Conservation (phyloP, 805 yeast genomes). For the Huiozyma sinensis region DNA sequence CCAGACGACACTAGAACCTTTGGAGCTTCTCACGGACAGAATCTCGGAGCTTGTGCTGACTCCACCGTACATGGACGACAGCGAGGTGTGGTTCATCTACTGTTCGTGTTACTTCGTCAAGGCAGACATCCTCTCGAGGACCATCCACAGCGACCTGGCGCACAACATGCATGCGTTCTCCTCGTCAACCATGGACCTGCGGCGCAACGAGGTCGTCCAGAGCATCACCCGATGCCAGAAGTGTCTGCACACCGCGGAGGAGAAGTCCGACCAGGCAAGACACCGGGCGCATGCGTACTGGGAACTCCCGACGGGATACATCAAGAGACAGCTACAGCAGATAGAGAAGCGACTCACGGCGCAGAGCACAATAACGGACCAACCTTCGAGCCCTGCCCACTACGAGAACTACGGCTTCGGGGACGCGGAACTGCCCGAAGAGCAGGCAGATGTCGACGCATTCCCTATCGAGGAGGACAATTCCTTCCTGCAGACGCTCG, state of each 20-base stretch:
- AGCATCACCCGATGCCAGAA: neutral
- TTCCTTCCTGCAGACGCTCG: constrained; percentile 1
- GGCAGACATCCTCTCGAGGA: constrained; percentile 16
- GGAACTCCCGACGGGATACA: constrained; percentile 12
- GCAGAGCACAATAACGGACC: neutral
- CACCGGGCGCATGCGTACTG: constrained; percentile 2
- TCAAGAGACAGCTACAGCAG: constrained; percentile 15
- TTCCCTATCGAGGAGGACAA: constrained; percentile 1
- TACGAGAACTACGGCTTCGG: neutral
- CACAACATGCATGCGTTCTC: too few species aligned
- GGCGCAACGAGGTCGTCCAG: neutral
- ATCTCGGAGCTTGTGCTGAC: constrained; percentile 20
- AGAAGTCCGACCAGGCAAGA: constrained; percentile 8
- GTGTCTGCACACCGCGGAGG: neutral
- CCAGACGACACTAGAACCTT: neutral
- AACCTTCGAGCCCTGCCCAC: neutral
- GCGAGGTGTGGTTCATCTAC: constrained; percentile 24
- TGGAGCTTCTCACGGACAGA: constrained; percentile 16
- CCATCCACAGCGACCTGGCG: neutral
- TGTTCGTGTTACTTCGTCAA: constrained; percentile 19
- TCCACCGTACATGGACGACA: constrained; percentile 28
- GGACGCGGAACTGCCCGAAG: neutral
- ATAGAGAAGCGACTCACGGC: constrained; percentile 15
- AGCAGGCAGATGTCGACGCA: neutral
- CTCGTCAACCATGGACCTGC: neutral